Conservation (phyloP, 2,329 filamentous ascomycete species). For the Colletotrichum sp. region DNA sequence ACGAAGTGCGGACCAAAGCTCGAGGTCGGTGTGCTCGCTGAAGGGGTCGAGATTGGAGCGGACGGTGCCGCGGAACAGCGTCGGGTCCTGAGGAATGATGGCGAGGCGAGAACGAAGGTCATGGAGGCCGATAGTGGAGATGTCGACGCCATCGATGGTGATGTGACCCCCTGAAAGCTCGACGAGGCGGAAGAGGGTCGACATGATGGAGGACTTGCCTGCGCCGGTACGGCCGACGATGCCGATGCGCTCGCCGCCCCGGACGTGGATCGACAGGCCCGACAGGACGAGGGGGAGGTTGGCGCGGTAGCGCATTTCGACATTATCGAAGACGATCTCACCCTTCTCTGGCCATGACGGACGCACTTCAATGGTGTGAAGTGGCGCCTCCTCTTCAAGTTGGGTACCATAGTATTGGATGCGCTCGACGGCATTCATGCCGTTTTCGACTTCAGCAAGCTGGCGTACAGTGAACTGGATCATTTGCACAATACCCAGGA, state of each 20-base stretch:
- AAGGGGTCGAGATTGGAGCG: conserved; percentile 84
- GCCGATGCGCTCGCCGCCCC: conserved; percentile 79
- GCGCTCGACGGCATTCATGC: conserved; percentile 96
- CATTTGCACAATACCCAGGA: conserved; percentile 92
- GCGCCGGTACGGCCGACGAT: conserved; percentile 84
- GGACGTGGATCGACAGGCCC: conserved; percentile 73
- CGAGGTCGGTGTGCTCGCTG: conserved; percentile 76
- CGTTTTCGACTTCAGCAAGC: conserved; percentile 94
- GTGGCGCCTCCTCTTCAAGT: conserved; percentile 87
- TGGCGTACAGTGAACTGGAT: conserved; percentile 95
- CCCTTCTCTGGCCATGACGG: conserved; percentile 85
- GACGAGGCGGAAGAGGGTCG: conserved; percentile 78
- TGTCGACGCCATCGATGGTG: conserved; percentile 70
- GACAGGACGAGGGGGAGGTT: conserved; percentile 76
- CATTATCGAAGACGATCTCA: conserved; percentile 77
- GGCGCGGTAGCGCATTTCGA: conserved; percentile 79
- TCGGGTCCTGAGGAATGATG: conserved; percentile 87
- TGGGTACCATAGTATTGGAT: conserved; percentile 87
- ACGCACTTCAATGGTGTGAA: conserved; percentile 76
- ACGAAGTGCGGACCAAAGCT: conserved; percentile 78
- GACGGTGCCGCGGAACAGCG: conserved; percentile 81
- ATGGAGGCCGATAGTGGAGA: conserved; percentile 74
- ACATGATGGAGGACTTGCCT: conserved; percentile 86
- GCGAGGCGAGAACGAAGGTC: conserved; percentile 78
- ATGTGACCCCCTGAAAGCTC: conserved; percentile 69